Evolutionary conservation across 441 rosid genomes (phyloP).

Genomic region (Euphorbia schlechtendalii): DNA sequence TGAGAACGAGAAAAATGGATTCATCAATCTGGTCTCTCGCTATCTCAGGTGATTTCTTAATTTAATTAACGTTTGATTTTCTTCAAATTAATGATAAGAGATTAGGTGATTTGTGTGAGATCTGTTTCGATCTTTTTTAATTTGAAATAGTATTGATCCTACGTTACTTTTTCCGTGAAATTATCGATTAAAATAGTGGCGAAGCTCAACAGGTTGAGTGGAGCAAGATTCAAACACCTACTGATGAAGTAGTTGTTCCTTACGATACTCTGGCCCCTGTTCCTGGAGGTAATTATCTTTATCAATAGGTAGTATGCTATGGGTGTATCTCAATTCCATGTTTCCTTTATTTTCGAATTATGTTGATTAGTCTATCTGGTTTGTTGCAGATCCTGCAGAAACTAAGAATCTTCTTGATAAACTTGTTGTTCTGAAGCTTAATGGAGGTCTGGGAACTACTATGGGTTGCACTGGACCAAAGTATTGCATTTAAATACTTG

Average conservation of each 20-base stretch:
- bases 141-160: slow-evolving; percentile 2
- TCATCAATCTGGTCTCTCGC: slow-evolving; percentile 76
- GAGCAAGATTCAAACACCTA: slow-evolving; percentile 92
- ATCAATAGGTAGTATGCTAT: background rate
- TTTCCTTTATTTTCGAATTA: background rate
- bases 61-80: background rate
- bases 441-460: slow-evolving; percentile 40
- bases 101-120: background rate
- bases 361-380: background rate
- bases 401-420: slow-evolving; percentile 44
- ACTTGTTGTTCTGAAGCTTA: slow-evolving; percentile 49
- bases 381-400: slow-evolving; percentile 34
- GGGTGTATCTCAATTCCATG: background rate
- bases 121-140: slow-evolving; percentile 4
- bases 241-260: slow-evolving; percentile 86
- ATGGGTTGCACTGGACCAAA: slow-evolving; percentile 52
- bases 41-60: slow-evolving; percentile 53
- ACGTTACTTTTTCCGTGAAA: background rate
- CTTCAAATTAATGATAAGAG: background rate
- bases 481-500: slow-evolving; percentile 24
- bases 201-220: slow-evolving; percentile 88
- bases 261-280: slow-evolving; percentile 53
- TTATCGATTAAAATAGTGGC: slow-evolving; percentile 39
- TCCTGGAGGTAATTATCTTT: slow-evolving; percentile 43
- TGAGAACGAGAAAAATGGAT: slow-evolving; percentile 74